A percentile compares a stretch with the other conserved stretches of the same genome.
These are phyloP conservation scores for Gossypioides kirkii DNA, from an alignment of 345 rosid species.

Conservation along the genomic window DNA sequence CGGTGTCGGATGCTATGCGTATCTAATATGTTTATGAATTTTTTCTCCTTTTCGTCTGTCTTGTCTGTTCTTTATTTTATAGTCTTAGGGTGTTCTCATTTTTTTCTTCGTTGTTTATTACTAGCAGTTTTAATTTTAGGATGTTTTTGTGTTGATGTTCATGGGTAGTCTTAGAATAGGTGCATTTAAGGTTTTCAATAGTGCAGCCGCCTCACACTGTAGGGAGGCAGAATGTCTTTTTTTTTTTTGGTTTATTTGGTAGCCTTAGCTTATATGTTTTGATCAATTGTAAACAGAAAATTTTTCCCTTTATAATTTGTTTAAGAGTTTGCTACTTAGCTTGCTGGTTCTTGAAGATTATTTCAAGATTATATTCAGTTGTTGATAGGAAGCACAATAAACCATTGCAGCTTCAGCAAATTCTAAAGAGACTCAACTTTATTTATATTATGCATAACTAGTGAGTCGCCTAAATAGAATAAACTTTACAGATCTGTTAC, in stretches of 20 bases:
- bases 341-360: background rate
- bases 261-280: conserved; percentile 33
- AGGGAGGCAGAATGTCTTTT: background rate
- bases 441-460: background rate
- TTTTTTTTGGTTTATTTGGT: conserved; percentile 21
- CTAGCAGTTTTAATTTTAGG: conserved; percentile 23
- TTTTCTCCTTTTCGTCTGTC: background rate
- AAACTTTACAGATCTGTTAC: background rate
- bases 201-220: background rate
- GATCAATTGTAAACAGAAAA: conserved; percentile 19
- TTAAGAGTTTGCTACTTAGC: background rate
- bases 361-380: conserved; percentile 7
- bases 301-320: background rate
- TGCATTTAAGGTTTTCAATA: background rate
- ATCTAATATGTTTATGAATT: conserved; percentile 16
- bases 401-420: background rate
- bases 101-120: background rate
- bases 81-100: background rate
- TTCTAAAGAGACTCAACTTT: too few species aligned
- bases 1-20: conserved; percentile 26
- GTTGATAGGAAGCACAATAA: conserved; percentile 13
- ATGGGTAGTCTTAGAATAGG: conserved; percentile 10
- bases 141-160: conserved; percentile 13
- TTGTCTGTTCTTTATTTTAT: conserved; percentile 13
- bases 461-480: background rate